A percentile compares a stretch with the other conserved stretches of the same genome.
Conservation (phyloP, 1,284 basidiomycete genomes). For the Phylloboletellus chloephorus region DNA sequence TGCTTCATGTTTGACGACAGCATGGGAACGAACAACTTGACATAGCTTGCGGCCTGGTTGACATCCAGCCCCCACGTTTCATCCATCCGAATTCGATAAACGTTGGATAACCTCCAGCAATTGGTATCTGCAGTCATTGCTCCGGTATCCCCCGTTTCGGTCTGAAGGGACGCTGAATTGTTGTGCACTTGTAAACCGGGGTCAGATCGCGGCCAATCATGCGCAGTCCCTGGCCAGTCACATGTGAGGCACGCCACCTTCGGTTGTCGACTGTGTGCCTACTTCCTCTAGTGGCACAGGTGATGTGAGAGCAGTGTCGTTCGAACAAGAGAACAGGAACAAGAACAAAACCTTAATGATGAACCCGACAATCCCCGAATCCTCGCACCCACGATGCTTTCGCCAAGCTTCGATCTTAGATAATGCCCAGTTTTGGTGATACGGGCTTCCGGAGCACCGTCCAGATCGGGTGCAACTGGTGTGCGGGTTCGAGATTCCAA, state of each 20-base stretch:
- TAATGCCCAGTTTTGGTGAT: constrained; percentile 9
- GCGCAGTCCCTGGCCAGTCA: not conserved
- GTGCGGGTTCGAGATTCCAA: constrained; percentile 9
- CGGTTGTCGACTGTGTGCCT: no score
- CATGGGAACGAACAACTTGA: constrained; percentile 22
- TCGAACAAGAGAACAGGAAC: no score
- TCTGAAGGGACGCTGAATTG: not conserved
- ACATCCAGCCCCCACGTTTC: constrained; percentile 2
- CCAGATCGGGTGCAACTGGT: constrained; percentile 11
- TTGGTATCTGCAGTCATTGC: constrained; percentile 5
- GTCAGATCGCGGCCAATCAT: not conserved
- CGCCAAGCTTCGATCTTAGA: constrained; percentile 3
- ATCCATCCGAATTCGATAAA: constrained; percentile 23
- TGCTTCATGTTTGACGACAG: constrained; percentile 14
- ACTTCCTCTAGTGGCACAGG: no score
- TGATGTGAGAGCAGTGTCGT: no score
- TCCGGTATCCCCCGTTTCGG: constrained; percentile 6
- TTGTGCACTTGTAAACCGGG: no score
- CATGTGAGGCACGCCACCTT: no score
- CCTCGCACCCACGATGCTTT: constrained; percentile 13
- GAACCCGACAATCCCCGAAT: not conserved
- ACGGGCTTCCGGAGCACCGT: constrained; percentile 1
- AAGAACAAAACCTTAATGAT: constrained; percentile 5
- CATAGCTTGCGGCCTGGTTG: not conserved
- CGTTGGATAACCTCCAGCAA: constrained; percentile 5